Evolutionary conservation across 768 basidiomycete genomes (phyloP).

Genomic region (Mrakia frigida): DNA sequence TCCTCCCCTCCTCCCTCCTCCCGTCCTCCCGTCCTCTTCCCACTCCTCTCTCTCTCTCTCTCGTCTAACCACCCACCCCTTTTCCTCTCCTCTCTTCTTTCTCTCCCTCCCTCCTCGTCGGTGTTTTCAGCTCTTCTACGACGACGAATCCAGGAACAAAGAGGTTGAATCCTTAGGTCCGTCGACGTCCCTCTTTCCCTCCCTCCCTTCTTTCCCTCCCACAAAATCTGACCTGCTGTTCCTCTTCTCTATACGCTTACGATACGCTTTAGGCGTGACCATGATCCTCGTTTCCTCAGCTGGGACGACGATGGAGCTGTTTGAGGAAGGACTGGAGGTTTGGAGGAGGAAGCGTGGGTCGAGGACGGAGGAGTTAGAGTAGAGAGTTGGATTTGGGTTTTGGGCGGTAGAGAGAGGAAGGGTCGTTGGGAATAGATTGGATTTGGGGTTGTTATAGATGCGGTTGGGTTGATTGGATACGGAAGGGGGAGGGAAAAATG

Average conservation of each 20-base stretch:
- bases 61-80: background rate
- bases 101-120: background rate
- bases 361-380: too few relatives aligned
- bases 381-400: too few relatives aligned
- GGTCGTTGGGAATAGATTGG: too few relatives aligned
- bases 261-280: slow-evolving; percentile 60
- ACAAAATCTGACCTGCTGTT: background rate
- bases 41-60: background rate
- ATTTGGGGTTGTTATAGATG: too few relatives aligned
- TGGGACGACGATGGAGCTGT: slow-evolving; percentile 59
- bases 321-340: slow-evolving; percentile 62
- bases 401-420: too few relatives aligned
- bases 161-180: slow-evolving; percentile 54
- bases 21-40: background rate
- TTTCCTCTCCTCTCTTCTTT: background rate
- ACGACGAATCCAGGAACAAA: slow-evolving; percentile 61
- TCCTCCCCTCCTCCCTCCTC: background rate
- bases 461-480: too few relatives aligned
- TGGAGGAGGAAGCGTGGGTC: slow-evolving; percentile 55
- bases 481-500: too few relatives aligned
- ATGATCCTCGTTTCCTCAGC: slow-evolving; percentile 61
- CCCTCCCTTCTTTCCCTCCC: background rate
- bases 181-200: slow-evolving; percentile 43
- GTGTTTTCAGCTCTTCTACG: slow-evolving; percentile 54
- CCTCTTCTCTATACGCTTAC: too few relatives aligned